These are phyloP conservation scores for Suillus alpinus DNA, from an alignment of 768 basidiomycete genomes.

Conservation along the genomic window DNA sequence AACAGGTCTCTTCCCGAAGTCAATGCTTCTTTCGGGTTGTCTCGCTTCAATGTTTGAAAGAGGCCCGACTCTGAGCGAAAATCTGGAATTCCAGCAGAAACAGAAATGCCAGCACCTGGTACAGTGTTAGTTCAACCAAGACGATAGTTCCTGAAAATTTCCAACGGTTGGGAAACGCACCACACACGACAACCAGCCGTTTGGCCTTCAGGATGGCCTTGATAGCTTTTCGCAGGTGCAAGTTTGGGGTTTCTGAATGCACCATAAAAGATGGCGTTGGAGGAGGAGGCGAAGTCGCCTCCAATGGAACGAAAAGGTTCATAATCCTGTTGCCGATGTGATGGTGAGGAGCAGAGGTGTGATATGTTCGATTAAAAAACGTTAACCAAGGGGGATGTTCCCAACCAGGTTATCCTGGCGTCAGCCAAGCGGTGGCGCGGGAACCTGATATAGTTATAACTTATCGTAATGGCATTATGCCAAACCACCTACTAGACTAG, in stretches of 20 bases:
- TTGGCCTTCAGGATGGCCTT: conserved; percentile 75
- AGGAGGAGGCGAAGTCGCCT: conserved; percentile 44
- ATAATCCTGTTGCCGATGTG: conserved; percentile 37
- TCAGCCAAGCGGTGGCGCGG: conserved; percentile 27
- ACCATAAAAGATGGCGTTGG: conserved; percentile 55
- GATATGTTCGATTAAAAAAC: conserved; percentile 18
- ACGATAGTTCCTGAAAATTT: conserved; percentile 10
- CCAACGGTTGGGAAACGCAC: conserved; percentile 42
- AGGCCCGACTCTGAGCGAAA: conserved; percentile 81
- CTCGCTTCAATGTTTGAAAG: conserved; percentile 74
- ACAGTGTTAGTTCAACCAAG: background rate
- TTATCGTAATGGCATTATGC: background rate
- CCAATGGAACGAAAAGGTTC: conserved; percentile 66
- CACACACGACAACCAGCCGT: conserved; percentile 83
- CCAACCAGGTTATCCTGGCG: conserved; percentile 12
- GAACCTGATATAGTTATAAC: conserved; percentile 10
- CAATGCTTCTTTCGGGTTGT: conserved; percentile 70
- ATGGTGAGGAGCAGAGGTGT: conserved; percentile 15
- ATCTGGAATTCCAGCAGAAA: conserved; percentile 86
- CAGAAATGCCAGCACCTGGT: conserved; percentile 85
- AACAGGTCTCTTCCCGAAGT: conserved; percentile 85
- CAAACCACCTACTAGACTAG: too few relatives aligned
- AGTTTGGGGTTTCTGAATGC: conserved; percentile 40
- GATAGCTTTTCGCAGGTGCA: conserved; percentile 52
- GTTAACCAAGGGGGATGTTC: conserved; percentile 15